phyloP scores from a whole-genome alignment of 2,329 filamentous ascomycete genomes.

The Xylariaceae sp. region DNA sequence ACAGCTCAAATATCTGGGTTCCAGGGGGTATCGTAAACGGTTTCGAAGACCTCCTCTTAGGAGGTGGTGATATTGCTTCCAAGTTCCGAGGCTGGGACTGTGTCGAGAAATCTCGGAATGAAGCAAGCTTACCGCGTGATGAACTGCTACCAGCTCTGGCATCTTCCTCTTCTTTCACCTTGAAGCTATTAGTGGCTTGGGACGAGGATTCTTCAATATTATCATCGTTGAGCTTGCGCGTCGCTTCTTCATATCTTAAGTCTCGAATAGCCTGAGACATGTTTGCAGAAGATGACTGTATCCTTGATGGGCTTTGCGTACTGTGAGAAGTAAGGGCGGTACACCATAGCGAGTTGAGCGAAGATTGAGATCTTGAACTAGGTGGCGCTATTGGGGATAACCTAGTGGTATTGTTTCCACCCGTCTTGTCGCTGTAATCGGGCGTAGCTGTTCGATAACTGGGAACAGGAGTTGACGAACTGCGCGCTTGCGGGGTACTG shows the following conservation, averaged over 20 bases:
- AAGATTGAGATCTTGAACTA: constrained; percentile 32
- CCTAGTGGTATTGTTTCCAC: not conserved
- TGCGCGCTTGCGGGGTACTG: not conserved
- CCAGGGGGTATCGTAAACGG: constrained; percentile 45
- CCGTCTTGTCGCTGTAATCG: constrained; percentile 12
- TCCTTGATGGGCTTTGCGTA: constrained; percentile 45
- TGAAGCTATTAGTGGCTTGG: not conserved
- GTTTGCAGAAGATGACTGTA: constrained; percentile 37
- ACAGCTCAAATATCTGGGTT: constrained; percentile 48
- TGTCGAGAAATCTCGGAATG: not conserved
- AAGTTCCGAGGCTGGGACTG: constrained; percentile 7
- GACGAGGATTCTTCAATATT: constrained; percentile 24
- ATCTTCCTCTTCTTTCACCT: constrained; percentile 18
- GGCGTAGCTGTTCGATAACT: constrained; percentile 11
- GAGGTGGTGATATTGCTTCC: constrained; percentile 38
- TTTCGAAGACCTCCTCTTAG: constrained; percentile 13
- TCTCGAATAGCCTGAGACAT: constrained; percentile 36
- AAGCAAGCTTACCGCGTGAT: not conserved
- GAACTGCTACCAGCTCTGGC: no score
- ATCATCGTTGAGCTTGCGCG: constrained; percentile 50
- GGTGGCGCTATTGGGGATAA: constrained; percentile 21
- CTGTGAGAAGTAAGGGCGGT: constrained; percentile 48
- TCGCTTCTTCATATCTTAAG: constrained; percentile 52
- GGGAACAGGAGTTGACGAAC: constrained; percentile 9
- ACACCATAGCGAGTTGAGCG: constrained; percentile 48